Conservation (phyloP, 306 rosid genomes). For the Prinsepia uniflora region DNA sequence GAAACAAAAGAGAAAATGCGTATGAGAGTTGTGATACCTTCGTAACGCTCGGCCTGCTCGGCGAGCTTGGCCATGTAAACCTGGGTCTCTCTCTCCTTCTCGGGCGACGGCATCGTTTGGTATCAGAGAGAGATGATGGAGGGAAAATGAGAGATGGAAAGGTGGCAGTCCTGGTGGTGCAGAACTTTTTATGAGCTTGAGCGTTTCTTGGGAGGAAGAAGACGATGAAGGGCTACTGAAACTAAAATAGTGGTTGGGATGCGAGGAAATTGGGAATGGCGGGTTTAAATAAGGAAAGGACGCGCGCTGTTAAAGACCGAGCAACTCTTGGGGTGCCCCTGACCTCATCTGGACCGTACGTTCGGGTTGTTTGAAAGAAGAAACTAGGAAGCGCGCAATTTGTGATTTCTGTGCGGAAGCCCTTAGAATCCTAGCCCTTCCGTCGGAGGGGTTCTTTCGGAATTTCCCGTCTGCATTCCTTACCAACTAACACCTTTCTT, state of each 20-base stretch:
- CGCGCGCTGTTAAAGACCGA: constrained; percentile 39
- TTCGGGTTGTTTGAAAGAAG: constrained; percentile 33
- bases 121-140: constrained; percentile 41
- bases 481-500: neutral
- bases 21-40: constrained; percentile 34
- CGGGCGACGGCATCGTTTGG: constrained; percentile 54
- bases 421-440: neutral
- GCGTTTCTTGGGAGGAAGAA: neutral
- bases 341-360: constrained; percentile 68
- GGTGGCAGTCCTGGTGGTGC: neutral
- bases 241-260: constrained; percentile 7
- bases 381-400: constrained; percentile 50
- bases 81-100: constrained; percentile 92
- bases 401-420: constrained; percentile 27
- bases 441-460: constrained; percentile 1
- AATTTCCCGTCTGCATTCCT: neutral
- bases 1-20: neutral
- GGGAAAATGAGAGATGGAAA: neutral
- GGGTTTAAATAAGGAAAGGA: constrained; percentile 33
- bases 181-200: neutral
- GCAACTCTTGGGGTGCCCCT: constrained; percentile 35
- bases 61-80: constrained; percentile 94
- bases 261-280: constrained; percentile 36
- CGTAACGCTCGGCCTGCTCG: constrained; percentile 95
- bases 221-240: neutral